phyloP scores from a whole-genome alignment of 2,329 filamentous ascomycete genomes.

The Lecanicillium sp. region DNA sequence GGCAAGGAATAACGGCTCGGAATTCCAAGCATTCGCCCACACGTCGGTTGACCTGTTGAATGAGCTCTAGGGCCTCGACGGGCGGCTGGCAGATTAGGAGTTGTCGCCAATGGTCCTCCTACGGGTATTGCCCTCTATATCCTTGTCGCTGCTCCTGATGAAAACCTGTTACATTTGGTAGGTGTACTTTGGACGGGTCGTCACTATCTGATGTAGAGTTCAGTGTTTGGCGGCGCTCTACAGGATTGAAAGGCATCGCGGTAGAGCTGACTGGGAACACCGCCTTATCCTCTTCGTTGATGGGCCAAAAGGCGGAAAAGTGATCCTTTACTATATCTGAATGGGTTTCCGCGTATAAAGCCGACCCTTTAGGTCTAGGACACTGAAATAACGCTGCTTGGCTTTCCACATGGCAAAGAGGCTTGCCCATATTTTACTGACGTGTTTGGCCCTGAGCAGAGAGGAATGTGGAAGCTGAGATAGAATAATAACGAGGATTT shows the following conservation, averaged over 20 bases:
- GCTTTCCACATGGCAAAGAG: constrained; percentile 1
- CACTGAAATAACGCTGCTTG: not conserved
- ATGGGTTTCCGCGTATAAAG: not conserved
- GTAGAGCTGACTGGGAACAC: too few species aligned
- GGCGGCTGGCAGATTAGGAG: constrained; percentile 1
- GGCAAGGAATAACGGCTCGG: not conserved
- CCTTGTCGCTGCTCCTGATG: not conserved
- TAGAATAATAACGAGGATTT: constrained; percentile 2
- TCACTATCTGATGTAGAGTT: too few species aligned
- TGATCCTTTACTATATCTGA: constrained; percentile 1
- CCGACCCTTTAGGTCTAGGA: not conserved
- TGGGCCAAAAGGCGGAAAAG: not conserved
- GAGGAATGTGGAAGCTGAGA: constrained; percentile 2
- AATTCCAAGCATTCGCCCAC: not conserved
- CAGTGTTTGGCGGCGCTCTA: too few species aligned
- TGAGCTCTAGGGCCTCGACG: not conserved
- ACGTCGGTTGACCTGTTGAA: not conserved
- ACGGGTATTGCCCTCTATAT: not conserved
- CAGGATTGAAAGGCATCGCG: too few species aligned
- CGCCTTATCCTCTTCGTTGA: not conserved
- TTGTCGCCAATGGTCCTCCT: not conserved
- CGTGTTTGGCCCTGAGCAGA: constrained; percentile 1
- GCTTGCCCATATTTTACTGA: constrained; percentile 1
- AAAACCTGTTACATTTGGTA: not conserved
- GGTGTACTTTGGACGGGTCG: too few species aligned